Evolutionary conservation across 2,329 filamentous ascomycete genomes (phyloP), one percentile per base, ranked within the genome.

Genomic region (Ceratocystis lukuohia): DNA sequence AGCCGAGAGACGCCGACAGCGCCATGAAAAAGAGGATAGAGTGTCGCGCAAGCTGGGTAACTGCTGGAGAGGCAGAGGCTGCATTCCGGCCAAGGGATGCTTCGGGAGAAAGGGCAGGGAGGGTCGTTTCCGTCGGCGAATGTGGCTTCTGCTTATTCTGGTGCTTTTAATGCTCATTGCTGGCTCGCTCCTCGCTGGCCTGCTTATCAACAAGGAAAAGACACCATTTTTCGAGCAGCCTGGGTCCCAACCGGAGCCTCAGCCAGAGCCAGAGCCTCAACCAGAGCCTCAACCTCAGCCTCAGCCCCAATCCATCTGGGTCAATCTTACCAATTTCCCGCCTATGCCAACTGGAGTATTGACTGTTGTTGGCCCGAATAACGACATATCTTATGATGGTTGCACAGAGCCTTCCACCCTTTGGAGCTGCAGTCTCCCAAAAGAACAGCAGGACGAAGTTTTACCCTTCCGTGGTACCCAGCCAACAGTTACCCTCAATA

Each of bases 341-440:
- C 88, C 91, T 0, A 89, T 96, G 72, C 90, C 89, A 1, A 93
- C 89, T 0, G 93, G 92, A 0, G 81, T 93, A 20, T 81, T 89
- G 68, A 95, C 90, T 0, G 82, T 96, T 17, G 83, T 88, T 17
- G 88, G 87, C 4, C 84, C 91, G 0, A 83, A 89, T 70, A 85
- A 88, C 62, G 81, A 82, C 0, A 76, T 81, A 1, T 77, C 83
- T n/a, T 81, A 84, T 65, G 83, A 83, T 25, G 84, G 82, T 5
- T 97, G 92, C 70, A 85, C 92, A 3, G 78, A 80, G 6, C 88
- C 88, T 0, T 79, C 84, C 8, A 89, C 88, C 0, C 75, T 94
- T 65, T 97, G 92, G 92, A 95, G 88, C 73, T 97, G 92, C 74
- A 82, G 86, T 10, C 75, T 96, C 17, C 91, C 92, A 1, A 91